phyloP scores from a whole-genome alignment of 768 basidiomycete species.

The Chalciporus sphaerocephalus region DNA sequence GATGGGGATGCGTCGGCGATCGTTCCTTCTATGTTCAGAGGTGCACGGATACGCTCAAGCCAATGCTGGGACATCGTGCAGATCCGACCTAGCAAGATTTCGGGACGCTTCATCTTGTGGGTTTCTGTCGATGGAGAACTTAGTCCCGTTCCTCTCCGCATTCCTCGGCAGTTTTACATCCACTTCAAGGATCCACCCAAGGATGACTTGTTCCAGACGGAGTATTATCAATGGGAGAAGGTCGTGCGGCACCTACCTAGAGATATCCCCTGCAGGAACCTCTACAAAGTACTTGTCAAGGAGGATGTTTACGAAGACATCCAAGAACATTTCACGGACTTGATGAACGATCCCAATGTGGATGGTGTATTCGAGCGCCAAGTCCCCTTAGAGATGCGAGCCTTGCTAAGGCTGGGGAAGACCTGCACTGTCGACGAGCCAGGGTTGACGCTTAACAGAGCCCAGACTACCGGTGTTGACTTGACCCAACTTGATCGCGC shows the following conservation, averaged over 20 bases:
- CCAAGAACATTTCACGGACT: slow-evolving; percentile 86
- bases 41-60: slow-evolving; percentile 51
- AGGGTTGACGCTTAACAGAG: slow-evolving; percentile 73
- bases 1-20: slow-evolving; percentile 39
- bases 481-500: slow-evolving; percentile 74
- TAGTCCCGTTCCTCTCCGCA: slow-evolving; percentile 74
- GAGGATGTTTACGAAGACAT: slow-evolving; percentile 82
- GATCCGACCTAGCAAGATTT: slow-evolving; percentile 68
- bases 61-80: slow-evolving; percentile 92
- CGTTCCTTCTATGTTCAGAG: slow-evolving; percentile 73
- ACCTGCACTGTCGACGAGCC: slow-evolving; percentile 66
- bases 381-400: slow-evolving; percentile 82
- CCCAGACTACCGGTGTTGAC: slow-evolving; percentile 79
- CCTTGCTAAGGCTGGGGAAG: slow-evolving; percentile 78
- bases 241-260: slow-evolving; percentile 78
- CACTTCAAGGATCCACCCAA: slow-evolving; percentile 72
- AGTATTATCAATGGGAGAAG: slow-evolving; percentile 66
- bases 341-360: slow-evolving; percentile 91
- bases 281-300: slow-evolving; percentile 78
- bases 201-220: slow-evolving; percentile 63
- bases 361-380: slow-evolving; percentile 94
- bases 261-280: slow-evolving; percentile 66
- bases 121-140: slow-evolving; percentile 76
- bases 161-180: slow-evolving; percentile 90
- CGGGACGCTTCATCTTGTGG: slow-evolving; percentile 88